Evolutionary conservation across 1,284 basidiomycete species (phyloP).

Genomic region (Melampsora occidentalis): DNA sequence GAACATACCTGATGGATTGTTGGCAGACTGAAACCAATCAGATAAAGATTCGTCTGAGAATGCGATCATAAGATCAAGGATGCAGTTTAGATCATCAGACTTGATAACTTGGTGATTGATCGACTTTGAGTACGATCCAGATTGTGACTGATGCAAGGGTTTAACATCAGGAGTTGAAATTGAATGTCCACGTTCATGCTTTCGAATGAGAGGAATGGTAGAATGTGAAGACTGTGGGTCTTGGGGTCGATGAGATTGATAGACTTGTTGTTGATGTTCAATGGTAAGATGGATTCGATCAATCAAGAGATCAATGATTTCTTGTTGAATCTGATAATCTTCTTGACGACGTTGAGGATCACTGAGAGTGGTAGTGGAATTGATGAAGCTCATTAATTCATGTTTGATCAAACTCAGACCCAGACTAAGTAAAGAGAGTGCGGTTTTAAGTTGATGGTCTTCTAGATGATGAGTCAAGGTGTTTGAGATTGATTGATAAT

Average conservation of each 20-base stretch:
- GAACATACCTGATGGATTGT: neutral
- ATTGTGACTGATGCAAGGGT: neutral
- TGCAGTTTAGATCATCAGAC: constrained; percentile 24
- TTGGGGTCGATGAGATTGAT: too few species aligned
- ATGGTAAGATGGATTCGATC: constrained; percentile 28
- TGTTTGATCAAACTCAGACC: constrained; percentile 30
- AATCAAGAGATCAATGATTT: constrained; percentile 33
- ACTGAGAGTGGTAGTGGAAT: constrained; percentile 2
- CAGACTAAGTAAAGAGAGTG: constrained; percentile 31
- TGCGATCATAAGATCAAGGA: constrained; percentile 27
- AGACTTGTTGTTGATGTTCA: neutral
- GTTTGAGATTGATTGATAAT: constrained; percentile 36
- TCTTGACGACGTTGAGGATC: neutral
- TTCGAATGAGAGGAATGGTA: too few species aligned
- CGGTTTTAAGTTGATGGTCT: constrained; percentile 13
- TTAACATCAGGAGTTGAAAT: too few species aligned
- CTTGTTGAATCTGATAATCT: constrained; percentile 14
- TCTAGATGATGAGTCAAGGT: constrained; percentile 13
- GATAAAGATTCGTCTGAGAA: constrained; percentile 13
- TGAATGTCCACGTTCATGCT: too few species aligned
- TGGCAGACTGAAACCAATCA: constrained; percentile 20
- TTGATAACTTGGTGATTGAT: too few species aligned
- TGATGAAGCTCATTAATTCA: constrained; percentile 15
- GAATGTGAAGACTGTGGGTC: too few species aligned
- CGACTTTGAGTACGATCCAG: neutral